Base-by-base conservation (phyloP, 805 yeast genomes). In the Kodamaea sagamina region DNA sequence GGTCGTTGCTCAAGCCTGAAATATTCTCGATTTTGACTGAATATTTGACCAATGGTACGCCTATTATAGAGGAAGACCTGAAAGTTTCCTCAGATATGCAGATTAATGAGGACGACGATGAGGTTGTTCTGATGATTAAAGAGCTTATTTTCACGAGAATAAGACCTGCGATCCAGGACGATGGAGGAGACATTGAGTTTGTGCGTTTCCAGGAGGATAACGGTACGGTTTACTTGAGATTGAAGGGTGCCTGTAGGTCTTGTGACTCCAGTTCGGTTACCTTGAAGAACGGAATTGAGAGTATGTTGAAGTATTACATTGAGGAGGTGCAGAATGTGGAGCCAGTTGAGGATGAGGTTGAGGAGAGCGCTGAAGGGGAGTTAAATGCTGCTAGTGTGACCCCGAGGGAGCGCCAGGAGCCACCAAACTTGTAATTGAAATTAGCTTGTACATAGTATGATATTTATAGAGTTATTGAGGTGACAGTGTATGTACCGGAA, bases 121-220 rank as follows among this genome's bases (percentile, higher is more conserved):
- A 82, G 49, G 67, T 82, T 13, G 78, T 81, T 4, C 72, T 75
- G 18, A 83, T 82, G 77, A 82, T 82, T 52, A 82, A 82, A 51
- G 89, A 82, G 58, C 63, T 82, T 49, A 79, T 82, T 27, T 81
- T 80, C 58, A 82, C 89, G 1, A 72, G 86, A 55, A 82, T 82
- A 38, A 74, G 85, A 58, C 89, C 89, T 1, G 87, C 88, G 0
- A 73, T 82, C 47, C 86, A 81, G 57, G 89, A 82, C 47, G 89
- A 82, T 54, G 89, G 89, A 36, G 89, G 89, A 4, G 89, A 82
- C 55, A 76, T 82, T 35, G 86, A 81, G 53, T 82, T 81, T 62
- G 79, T 83, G 25, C 67, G 69, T 1, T 82, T 82, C 54, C 51
- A 49, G 13, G 81, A 79, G 47, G 74, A 73, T 6, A 57, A 68